Evolutionary conservation across 345 rosid species (phyloP).

Genomic region (Toxicodendron radicans): DNA sequence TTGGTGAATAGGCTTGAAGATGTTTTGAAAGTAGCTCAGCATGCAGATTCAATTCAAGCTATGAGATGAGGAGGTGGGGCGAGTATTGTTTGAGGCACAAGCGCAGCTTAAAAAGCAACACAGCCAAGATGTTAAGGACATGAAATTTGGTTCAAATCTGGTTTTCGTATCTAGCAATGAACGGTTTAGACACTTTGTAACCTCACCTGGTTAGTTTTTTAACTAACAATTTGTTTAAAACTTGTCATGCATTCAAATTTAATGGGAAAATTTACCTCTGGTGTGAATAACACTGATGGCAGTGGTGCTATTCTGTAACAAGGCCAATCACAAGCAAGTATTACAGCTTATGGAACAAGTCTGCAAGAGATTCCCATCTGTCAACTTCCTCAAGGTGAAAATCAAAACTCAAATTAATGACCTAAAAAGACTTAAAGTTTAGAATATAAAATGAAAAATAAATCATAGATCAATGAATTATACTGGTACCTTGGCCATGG

Average conservation of each 20-base stretch:
- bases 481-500: background rate
- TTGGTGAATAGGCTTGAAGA: conserved; percentile 65
- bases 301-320: conserved; percentile 47
- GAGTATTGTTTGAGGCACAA: conserved; percentile 55
- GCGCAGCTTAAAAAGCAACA: conserved; percentile 46
- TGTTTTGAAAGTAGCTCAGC: conserved; percentile 59
- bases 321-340: conserved; percentile 35
- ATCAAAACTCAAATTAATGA: too few species aligned
- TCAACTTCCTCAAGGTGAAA: conserved; percentile 54
- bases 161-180: conserved; percentile 44
- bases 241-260: background rate
- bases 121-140: conserved; percentile 44
- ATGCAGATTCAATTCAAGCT: conserved; percentile 71
- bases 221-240: background rate
- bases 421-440: background rate
- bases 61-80: conserved; percentile 69
- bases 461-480: background rate
- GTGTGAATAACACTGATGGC: conserved; percentile 39
- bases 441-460: background rate
- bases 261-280: background rate
- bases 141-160: conserved; percentile 51
- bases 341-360: conserved; percentile 44
- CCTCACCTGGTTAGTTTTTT: conserved; percentile 38
- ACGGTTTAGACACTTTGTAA: conserved; percentile 44
- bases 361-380: conserved; percentile 55